Base-by-base conservation (phyloP, 495 filamentous ascomycete species). In the Physcia stellaris region DNA sequence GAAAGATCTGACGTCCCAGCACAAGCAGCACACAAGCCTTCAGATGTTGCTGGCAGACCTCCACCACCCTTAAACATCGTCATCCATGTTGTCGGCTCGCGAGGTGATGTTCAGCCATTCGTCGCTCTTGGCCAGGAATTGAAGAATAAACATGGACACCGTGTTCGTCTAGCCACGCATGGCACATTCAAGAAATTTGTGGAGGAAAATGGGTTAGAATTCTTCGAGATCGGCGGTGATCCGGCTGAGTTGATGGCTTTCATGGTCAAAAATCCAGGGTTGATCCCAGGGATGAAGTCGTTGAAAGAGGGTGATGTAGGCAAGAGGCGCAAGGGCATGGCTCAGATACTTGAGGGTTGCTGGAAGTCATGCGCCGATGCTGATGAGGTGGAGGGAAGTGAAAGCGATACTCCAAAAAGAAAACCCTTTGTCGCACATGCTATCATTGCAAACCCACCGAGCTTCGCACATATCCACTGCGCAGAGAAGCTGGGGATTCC, bases 191-290 rank as follows among this genome's bases (percentile, higher is more conserved):
- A 70, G 34, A 58, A 76, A 12, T 81, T 83, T 50, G 73, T 84
- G 20, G 62, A 79, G 51, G 60, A 74, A 30, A 73, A 75, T 36
- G 70, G 68, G 0, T 61, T 79, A 3, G 80, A 83, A 50, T 83
- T 84, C 53, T 84, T 82, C 53, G 66, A 65, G 40, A 70, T 84
- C 24, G 79, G 79, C 3, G 79, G 79, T 1, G 75, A 84, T 45
- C 80, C 80, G 4, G 66, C 75, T 1, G 75, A 84, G 56, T 53
- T 84, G 24, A 84, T 84, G 80, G 80, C 79, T 3, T 84, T 80
- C 48, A 83, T 83, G 79, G 79, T 84, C 26, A 83, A 83, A 54
- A 80, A 84, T 55, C 80, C 79, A 0, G 77, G 79, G 0, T 56
- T 84, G 52, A 73, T 84, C 29, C 80, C 79, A 0, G 68, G 62